A percentile compares a stretch with the other conserved stretches of the same genome.
phyloP scores from a whole-genome alignment of 2,329 filamentous ascomycete species.

The Aspergillus ustus region DNA sequence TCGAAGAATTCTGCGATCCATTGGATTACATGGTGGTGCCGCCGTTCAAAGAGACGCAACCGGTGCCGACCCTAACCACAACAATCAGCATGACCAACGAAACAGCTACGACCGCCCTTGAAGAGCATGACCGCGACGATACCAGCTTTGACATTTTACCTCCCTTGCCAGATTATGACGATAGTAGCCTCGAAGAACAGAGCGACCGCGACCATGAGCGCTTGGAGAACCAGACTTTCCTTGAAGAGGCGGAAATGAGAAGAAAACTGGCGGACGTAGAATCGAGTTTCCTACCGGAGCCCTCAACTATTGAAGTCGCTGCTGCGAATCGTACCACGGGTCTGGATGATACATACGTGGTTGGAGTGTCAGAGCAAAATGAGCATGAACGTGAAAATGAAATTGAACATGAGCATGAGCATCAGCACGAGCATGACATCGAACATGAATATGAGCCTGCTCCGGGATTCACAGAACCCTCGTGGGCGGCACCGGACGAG shows the following conservation, averaged over 20 bases:
- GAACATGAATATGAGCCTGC: slow-evolving; percentile 22
- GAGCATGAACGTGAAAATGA: background rate
- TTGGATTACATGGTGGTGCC: slow-evolving; percentile 37
- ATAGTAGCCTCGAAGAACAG: slow-evolving; percentile 39
- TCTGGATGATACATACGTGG: slow-evolving; percentile 50
- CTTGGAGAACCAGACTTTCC: slow-evolving; percentile 45
- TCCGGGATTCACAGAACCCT: slow-evolving; percentile 31
- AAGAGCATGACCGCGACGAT: slow-evolving; percentile 32
- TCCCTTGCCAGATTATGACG: slow-evolving; percentile 40
- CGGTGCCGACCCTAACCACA: slow-evolving; percentile 25
- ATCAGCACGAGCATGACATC: background rate
- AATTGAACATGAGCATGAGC: background rate
- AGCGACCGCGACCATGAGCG: slow-evolving; percentile 35
- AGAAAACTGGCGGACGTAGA: slow-evolving; percentile 65
- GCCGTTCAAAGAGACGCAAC: slow-evolving; percentile 28
- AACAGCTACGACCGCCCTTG: slow-evolving; percentile 23
- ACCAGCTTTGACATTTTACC: slow-evolving; percentile 33
- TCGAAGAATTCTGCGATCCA: slow-evolving; percentile 33
- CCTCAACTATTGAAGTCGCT: slow-evolving; percentile 49
- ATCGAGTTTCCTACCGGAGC: slow-evolving; percentile 66
- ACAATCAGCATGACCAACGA: slow-evolving; percentile 23
- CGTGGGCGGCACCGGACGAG: slow-evolving; percentile 32
- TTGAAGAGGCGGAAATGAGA: slow-evolving; percentile 64
- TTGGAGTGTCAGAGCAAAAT: slow-evolving; percentile 36
- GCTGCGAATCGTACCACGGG: slow-evolving; percentile 33